These are phyloP conservation scores for Meredithiella fracta DNA, from an alignment of 2,329 filamentous ascomycete species.

Conservation along the genomic window DNA sequence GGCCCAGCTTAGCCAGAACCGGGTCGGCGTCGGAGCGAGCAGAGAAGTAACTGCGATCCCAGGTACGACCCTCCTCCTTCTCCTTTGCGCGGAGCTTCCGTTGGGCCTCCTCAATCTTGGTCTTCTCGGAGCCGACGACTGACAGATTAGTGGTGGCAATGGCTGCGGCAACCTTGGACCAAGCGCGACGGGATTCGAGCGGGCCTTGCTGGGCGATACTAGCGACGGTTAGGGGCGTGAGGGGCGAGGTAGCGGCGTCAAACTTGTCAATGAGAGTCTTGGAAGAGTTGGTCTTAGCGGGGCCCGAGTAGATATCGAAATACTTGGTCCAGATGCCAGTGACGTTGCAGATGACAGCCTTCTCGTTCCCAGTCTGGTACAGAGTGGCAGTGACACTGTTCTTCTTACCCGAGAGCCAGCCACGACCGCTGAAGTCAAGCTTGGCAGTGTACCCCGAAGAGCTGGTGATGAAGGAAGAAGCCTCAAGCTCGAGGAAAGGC, in stretches of 20 bases:
- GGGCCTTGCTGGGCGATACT: slow-evolving; percentile 67
- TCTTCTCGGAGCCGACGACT: slow-evolving; percentile 59
- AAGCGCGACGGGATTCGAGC: slow-evolving; percentile 74
- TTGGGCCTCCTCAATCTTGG: slow-evolving; percentile 79
- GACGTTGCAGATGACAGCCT: slow-evolving; percentile 61
- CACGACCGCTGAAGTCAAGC: slow-evolving; percentile 85
- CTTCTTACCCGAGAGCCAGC: slow-evolving; percentile 92
- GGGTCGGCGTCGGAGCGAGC: slow-evolving; percentile 29
- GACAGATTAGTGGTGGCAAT: slow-evolving; percentile 72
- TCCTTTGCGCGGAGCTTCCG: slow-evolving; percentile 58
- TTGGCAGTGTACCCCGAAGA: slow-evolving; percentile 75
- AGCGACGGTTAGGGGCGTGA: slow-evolving; percentile 53
- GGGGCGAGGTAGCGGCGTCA: slow-evolving; percentile 38
- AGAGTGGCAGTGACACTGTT: slow-evolving; percentile 69
- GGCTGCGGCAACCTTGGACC: slow-evolving; percentile 67
- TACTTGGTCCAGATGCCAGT: slow-evolving; percentile 81
- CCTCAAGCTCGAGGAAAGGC: slow-evolving; percentile 83
- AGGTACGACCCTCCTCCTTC: slow-evolving; percentile 54
- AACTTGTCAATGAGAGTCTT: slow-evolving; percentile 40
- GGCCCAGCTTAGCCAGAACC: slow-evolving; percentile 29
- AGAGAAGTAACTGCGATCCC: slow-evolving; percentile 75
- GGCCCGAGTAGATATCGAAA: slow-evolving; percentile 60
- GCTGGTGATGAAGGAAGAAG: slow-evolving; percentile 68
- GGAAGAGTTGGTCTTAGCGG: slow-evolving; percentile 32
- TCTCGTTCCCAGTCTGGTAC: slow-evolving; percentile 53